Percentiles rank a stretch among this genome's conserved stretches.
Conservation (phyloP, 192 early-diverging fungal species). For the Backusella tarrabulga region DNA sequence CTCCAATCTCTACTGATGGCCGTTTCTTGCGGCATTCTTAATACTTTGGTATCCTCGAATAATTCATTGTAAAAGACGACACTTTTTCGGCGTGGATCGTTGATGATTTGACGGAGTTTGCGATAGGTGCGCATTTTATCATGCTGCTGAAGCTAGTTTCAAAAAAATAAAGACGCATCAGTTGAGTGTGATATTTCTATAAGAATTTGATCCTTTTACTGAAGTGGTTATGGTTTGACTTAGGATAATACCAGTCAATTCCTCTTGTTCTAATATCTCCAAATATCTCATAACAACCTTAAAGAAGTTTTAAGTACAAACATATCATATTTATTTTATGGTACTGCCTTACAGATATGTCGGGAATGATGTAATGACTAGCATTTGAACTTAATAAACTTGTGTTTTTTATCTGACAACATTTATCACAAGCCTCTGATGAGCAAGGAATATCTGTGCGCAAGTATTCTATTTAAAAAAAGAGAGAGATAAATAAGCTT, state of each 20-base stretch:
- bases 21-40: constrained; percentile 37
- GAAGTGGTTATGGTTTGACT: constrained; percentile 62
- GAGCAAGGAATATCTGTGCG: constrained; percentile 59
- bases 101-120: constrained; percentile 57
- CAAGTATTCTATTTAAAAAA: constrained; percentile 45
- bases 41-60: constrained; percentile 45
- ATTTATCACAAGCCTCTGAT: constrained; percentile 39
- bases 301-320: not conserved
- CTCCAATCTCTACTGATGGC: constrained; percentile 50
- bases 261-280: constrained; percentile 68
- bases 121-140: constrained; percentile 62
- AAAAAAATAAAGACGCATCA: not conserved
- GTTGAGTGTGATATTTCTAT: too few relatives aligned
- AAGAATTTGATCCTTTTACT: constrained; percentile 27
- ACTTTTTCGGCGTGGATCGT: constrained; percentile 52
- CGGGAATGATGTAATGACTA: constrained; percentile 50
- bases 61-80: constrained; percentile 72
- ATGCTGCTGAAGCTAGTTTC: constrained; percentile 53
- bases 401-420: constrained; percentile 33
- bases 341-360: constrained; percentile 39
- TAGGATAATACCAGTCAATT: constrained; percentile 63
- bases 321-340: not conserved
- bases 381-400: constrained; percentile 38
- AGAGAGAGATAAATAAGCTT: not conserved
- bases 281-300: constrained; percentile 58